Base-by-base conservation (phyloP, 768 basidiomycete genomes). In the Chalciporus pseudorubinellus region DNA sequence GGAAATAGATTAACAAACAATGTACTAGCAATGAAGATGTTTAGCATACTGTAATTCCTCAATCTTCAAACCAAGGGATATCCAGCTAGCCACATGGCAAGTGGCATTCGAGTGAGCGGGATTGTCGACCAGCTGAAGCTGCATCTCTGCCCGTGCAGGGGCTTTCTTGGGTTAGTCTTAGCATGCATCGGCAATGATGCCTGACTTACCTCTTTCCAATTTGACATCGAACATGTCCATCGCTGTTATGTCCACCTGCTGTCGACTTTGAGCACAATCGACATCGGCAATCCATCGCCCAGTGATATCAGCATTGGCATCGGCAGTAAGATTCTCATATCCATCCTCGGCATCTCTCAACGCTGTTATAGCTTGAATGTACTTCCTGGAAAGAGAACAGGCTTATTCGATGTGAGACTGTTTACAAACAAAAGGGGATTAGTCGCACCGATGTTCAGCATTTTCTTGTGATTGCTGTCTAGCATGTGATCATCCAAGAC, bases 391-490 rank as follows among this genome's bases (percentile, higher is more conserved):
- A 16, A 51, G 43, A 44, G 50, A 22, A 22, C 34, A 18, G 19
- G 24, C 44, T 51, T n/a, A 11, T 7, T 10, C 3, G 20, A 24
- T 6, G 6, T 26, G 26, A 26, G 26, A 1, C 6, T 40, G 39
- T 21, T 4, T 13, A 1, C 11, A 13, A 26, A 26, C 6, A n/a
- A n/a, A n/a, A n/a, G n/a, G n/a, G 26, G 5, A 2, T 12, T 6
- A 3, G 10, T 1, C 49, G 19, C 33, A 65, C 64, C 58, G 6
- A 60, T 61, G 16, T 60, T 49, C 16, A 64, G 51, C 10, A 63
- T 46, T 38, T 70, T 72, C 33, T 68, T 68, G 53, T 60, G 69
- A 36, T 72, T 72, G 0, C 53, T 65, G 22, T 72, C 67, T 6
- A 52, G 48, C 68, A 70, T 71, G 29, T 64, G 55, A 22, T 66